Evolutionary conservation across 1,284 basidiomycete species (phyloP), one percentile per base, ranked within the genome.

Genomic region (Leccinum fuscescens): DNA sequence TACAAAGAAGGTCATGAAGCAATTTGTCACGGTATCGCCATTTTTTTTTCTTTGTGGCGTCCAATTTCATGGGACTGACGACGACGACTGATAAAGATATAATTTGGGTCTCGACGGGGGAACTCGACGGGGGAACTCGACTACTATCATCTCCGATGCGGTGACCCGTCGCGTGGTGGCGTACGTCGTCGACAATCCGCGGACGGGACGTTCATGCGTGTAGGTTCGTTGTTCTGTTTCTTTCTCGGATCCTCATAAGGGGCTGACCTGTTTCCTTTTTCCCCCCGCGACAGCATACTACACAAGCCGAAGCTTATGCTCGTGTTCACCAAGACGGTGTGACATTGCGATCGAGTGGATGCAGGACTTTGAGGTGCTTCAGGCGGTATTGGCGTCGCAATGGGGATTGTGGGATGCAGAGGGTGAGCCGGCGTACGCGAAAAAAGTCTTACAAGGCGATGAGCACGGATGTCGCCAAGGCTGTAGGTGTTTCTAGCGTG

Each of bases 1-100:
- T 99, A 99, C 76, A 86, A 91, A 66, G 90, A 39, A 98, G 76
- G 96, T 99, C 68, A 99, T 99, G 97, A 95, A 98, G 84, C 95
- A 98, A 93, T 95, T 80, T 37, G 37, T 37, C 37, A 37, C 37
- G 81, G 92, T 88, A 56, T 51, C 65, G 51, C 62, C 52, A 64
- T 68, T 62, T 65, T 63, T 57, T 37, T 37, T 15, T 62, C 61
- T 35, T 59, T 24, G 57, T 29, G 49, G 17, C 15, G 39, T 29
- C 37, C 44, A 11, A 54, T 66, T 59, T 60, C 62, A 60, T 60
- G 58, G 68, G 64, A 69, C 35, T 56, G 56, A 20, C 51, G 29
- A 33, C 31, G 46, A 24, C 22, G 20, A 24, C 7, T 20, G 39
- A n/a, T n/a, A n/a, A 24, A 95, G 94, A 77, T 99, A 99, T 79